Evolutionary conservation across 2,329 filamentous ascomycete genomes (phyloP), one percentile per base, ranked within the genome.

Genomic region (Fusarium robinianum): DNA sequence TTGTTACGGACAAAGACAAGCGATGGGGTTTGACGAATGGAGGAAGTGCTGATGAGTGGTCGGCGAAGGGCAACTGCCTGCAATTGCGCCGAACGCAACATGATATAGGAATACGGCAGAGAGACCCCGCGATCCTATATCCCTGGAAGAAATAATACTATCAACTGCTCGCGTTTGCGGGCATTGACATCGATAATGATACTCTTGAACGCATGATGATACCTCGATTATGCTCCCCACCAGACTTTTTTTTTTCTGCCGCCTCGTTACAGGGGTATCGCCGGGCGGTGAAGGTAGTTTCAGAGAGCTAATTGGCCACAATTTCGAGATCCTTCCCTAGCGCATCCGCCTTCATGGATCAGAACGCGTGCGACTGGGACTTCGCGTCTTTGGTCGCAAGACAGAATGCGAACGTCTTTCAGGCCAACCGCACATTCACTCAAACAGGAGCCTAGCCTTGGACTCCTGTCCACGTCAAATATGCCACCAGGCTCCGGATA

Each of bases 201-300:
- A n/a, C n/a, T n/a, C n/a, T n/a, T n/a, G n/a, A n/a, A n/a, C n/a
- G n/a, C n/a, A n/a, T n/a, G n/a, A n/a, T n/a, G n/a, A n/a, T n/a
- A n/a, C n/a, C n/a, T n/a, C n/a, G n/a, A n/a, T n/a, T n/a, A n/a
- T n/a, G n/a, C n/a, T n/a, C n/a, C n/a, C n/a, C n/a, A n/a, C n/a
- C n/a, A n/a, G n/a, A n/a, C n/a, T n/a, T n/a, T n/a, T n/a, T n/a
- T 57, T 59, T 65, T 65, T 64, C 53, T 60, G 57, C 64, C 62
- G 25, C 5, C 8, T 18, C n/a, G 29, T 18, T 43, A 41, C 51
- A 55, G 41, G 43, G 42, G 17, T 11, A 10, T 17, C 6, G n/a
- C 30, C n/a, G 21, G 52, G 61, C 57, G 55, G 54, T 63, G 56
- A 63, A 21, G n/a, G 21, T 15, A 19, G 9, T 10, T 25, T 8